Evolutionary conservation across 495 filamentous ascomycete genomes (phyloP).

Genomic region (Trichoderma erinaceum): DNA sequence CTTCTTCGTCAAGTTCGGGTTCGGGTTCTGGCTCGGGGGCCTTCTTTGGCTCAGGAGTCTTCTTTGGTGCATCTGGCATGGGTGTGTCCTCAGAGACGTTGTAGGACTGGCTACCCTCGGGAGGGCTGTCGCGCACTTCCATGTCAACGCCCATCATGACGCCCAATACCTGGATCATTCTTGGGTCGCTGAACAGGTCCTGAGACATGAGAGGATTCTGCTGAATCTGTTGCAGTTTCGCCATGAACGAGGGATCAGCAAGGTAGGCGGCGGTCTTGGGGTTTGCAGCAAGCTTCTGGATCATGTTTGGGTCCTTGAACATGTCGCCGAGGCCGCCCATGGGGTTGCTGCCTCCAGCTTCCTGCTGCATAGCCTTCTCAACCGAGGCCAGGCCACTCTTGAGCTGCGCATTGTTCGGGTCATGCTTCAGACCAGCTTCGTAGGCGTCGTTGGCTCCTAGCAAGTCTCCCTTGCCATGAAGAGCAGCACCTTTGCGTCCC

Average conservation of each 20-base stretch:
- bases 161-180: conserved; percentile 90
- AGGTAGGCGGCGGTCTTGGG: conserved; percentile 85
- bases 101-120: conserved; percentile 12
- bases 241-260: conserved; percentile 83
- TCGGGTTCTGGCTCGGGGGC: conserved; percentile 54
- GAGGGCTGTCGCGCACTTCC: conserved; percentile 58
- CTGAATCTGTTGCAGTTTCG: conserved; percentile 72
- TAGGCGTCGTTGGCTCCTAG: conserved; percentile 82
- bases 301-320: conserved; percentile 85
- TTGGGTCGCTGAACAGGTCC: conserved; percentile 75
- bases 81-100: conserved; percentile 46
- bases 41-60: conserved; percentile 47
- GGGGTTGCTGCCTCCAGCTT: conserved; percentile 63
- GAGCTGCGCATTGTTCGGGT: conserved; percentile 86
- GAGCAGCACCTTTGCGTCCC: conserved; percentile 83
- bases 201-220: conserved; percentile 75
- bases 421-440: conserved; percentile 83
- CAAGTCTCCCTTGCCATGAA: conserved; percentile 81
- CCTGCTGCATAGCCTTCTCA: conserved; percentile 78
- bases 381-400: conserved; percentile 80
- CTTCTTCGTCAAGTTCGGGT: conserved; percentile 73
- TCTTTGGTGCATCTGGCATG: conserved; percentile 33
- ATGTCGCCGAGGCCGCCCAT: conserved; percentile 74
- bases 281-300: conserved; percentile 86
- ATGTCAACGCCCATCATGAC: conserved; percentile 93